Conservation (phyloP, 352 stramenopile genomes). For the Phytopythium chamaehyphon region DNA sequence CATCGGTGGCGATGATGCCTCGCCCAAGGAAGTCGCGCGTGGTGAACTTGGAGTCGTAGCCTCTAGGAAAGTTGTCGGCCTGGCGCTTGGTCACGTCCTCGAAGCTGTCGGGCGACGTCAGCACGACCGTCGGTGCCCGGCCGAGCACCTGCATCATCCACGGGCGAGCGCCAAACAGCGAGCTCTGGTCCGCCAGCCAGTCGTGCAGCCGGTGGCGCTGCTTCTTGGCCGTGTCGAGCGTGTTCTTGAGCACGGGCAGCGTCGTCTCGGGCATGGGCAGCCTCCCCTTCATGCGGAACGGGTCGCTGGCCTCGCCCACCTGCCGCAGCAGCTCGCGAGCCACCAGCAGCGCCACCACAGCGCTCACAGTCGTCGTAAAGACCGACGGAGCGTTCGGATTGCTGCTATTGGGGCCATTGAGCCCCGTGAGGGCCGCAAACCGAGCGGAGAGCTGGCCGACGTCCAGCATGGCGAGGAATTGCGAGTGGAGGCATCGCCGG, state of each 20-base stretch:
- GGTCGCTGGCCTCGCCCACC: no score
- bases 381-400: no score
- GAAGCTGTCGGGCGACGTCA: slow-evolving; percentile 30
- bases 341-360: no score
- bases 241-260: slow-evolving; percentile 41
- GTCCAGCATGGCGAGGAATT: no score
- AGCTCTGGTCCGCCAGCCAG: slow-evolving; percentile 43
- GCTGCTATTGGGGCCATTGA: no score
- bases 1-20: slow-evolving; percentile 35
- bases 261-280: slow-evolving; percentile 3
- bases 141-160: slow-evolving; percentile 39
- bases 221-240: slow-evolving; percentile 40
- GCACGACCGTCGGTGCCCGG: slow-evolving; percentile 26
- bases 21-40: slow-evolving; percentile 57
- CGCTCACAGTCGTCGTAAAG: no score
- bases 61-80: slow-evolving; percentile 67
- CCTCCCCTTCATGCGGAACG: no score
- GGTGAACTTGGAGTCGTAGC: slow-evolving; percentile 19
- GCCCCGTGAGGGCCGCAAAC: no score
- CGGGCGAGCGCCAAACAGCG: slow-evolving; percentile 13
- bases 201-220: slow-evolving; percentile 40
- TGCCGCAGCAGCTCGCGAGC: no score
- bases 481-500: no score
- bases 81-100: slow-evolving; percentile 53
- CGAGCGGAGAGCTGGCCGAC: no score